Base-by-base conservation (phyloP, 2,329 filamentous ascomycete genomes). In the Byssothecium circinans region DNA sequence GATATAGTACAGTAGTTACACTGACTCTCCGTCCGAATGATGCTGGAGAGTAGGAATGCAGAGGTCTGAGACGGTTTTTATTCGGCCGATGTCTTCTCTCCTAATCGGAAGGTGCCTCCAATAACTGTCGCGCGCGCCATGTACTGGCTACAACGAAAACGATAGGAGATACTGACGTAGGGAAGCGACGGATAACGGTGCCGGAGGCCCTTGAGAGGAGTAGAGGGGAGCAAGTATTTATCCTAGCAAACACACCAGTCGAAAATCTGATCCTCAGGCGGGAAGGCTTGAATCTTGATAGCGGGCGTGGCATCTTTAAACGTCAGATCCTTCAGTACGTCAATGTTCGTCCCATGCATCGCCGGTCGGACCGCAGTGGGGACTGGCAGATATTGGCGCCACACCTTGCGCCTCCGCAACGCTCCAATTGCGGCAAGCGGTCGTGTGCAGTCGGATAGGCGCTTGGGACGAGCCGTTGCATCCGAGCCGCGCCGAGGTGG, bases 401-500 rank as follows among this genome's bases (percentile, higher is more conserved):
- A 39, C 36, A 25, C 19, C 8, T 25, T 27, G 20, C 36, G 36
- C 19, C n/a, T n/a, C n/a, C 20, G 36, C 36, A n/a, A 39, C 12
- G 12, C 12, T 15, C 39, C 44, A 39, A 40, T 37, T 39, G 32
- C 33, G 43, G 47, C 33, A 48, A 45, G 11, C 30, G 35, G 39
- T 47, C 47, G 41, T 29, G 49, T 47, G 49, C 37, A 25, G 23
- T n/a, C n/a, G n/a, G n/a, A n/a, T n/a, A n/a, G n/a, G n/a, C n/a
- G n/a, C n/a, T n/a, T n/a, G n/a, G n/a, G n/a, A n/a, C n/a, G 37
- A 38, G 46, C 39, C 41, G 41, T 35, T 20, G 20, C 17, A 39
- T 42, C 43, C 35, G 39, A 39, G 29, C n/a, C 40, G 45, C 39
- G 38, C 34, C 34, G 4, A 11, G 6, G 23, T 38, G 30, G 36